Evolutionary conservation across 164 flowering plant genomes (phyloP), one percentile per base, ranked within the genome.

Genomic region (Macadamia integrifolia): DNA sequence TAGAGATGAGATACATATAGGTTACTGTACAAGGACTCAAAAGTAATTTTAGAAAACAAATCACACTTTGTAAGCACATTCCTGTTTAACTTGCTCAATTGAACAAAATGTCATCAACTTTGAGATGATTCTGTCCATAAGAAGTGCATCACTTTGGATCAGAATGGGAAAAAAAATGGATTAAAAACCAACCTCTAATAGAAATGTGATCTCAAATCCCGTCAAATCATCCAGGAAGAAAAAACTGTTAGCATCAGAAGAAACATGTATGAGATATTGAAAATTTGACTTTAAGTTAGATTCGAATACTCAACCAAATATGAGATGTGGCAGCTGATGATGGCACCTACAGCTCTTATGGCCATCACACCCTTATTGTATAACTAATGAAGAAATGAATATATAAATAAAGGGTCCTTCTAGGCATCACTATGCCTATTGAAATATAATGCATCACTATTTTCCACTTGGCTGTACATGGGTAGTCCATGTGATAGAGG

Each of bases 221-320:
- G 98, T 95, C 52, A 95, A 23, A 76, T 95, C 99, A 73, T 95
- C 99, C 61, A 92, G 86, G 81, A 95, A 95, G 85, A 95, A 95
- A 69, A 95, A 95, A 87, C 99, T 92, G 80, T n/a, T 65, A 59
- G 53, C 56, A 69, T 65, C 68, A 74, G 32, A 50, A 61, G 66
- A 48, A 32, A 50, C 31, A 57, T 11, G 11, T 30, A 62, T 46
- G 32, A 59, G 69, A 71, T 49, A 17, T n/a, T n/a, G n/a, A n/a
- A n/a, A n/a, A n/a, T n/a, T n/a, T n/a, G n/a, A n/a, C n/a, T n/a
- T n/a, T n/a, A n/a, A n/a, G n/a, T n/a, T n/a, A n/a, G n/a, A n/a
- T n/a, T n/a, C n/a, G n/a, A n/a, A n/a, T n/a, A n/a, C n/a, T n/a
- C n/a, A n/a, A n/a, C n/a, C n/a, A n/a, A n/a, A n/a, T n/a, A n/a